phyloP scores from a whole-genome alignment of 441 rosid species.

The Bocquillonia castaneifolia region DNA sequence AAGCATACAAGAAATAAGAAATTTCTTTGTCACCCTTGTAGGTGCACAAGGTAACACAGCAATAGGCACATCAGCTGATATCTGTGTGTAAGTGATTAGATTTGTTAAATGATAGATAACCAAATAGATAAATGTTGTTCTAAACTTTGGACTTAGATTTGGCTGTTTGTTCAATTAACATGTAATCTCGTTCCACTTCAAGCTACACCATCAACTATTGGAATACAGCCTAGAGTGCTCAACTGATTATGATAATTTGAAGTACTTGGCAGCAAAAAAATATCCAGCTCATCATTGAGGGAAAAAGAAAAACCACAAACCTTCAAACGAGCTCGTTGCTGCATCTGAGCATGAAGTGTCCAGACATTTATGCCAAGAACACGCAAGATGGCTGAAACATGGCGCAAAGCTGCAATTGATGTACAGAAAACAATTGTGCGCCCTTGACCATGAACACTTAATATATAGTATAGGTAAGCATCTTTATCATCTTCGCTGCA shows the following conservation, averaged over 20 bases:
- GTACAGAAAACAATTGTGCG: conserved; percentile 94
- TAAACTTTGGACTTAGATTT: not conserved
- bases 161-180: not conserved
- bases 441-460: conserved; percentile 92
- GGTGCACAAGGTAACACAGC: too few relatives aligned
- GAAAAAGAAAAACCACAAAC: conserved; percentile 32
- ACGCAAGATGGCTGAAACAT: conserved; percentile 65
- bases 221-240: not conserved
- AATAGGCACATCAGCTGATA: not conserved
- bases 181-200: not conserved
- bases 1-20: not conserved
- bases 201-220: not conserved
- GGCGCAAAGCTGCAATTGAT: conserved; percentile 91
- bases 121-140: not conserved
- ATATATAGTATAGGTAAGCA: conserved; percentile 73
- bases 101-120: conserved; percentile 2
- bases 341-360: conserved; percentile 91
- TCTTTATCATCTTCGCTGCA: conserved; percentile 92
- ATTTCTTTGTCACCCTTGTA: not conserved
- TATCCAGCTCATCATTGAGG: not conserved
- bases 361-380: conserved; percentile 71
- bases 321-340: conserved; percentile 94
- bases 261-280: not conserved
- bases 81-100: not conserved
- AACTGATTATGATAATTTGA: not conserved